Base-by-base conservation (phyloP, 768 basidiomycete genomes). In the Trametes meyenii region DNA sequence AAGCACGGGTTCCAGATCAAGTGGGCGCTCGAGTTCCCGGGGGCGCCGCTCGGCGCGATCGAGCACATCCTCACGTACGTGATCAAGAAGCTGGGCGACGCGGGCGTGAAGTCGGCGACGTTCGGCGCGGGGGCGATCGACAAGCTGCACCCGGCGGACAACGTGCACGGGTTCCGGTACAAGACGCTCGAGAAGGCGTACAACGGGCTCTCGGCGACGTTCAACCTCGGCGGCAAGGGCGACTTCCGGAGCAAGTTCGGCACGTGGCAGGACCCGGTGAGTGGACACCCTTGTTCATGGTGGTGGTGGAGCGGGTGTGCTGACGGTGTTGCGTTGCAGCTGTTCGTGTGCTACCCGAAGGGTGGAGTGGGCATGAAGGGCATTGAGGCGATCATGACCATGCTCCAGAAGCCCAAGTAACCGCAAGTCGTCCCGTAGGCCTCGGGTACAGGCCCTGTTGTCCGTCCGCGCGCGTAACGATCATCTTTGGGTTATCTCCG, bases 11-110 rank as follows among this genome's bases (percentile, higher is more conserved):
- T 74, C 67, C 79, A 81, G 67, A 75, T 80, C 69, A 81, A 81
- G 62, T 79, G 78, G 77, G 74, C 77, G 14, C 70, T 79, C 46
- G 76, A 77, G 55, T 79, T 79, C 72, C 79, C 79, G 14, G 71
- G 67, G 13, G 76, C 79, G 4, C 76, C 78, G 19, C 66, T 71
- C 21, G 79, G 79, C 33, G 73, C 76, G 11, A 77, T 76, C 66
- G 73, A 73, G 70, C 72, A 77, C 57, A 73, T 78, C 62, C 67
- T 79, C 46, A 63, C 71, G 40, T 62, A 71, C 52, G 79, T 78
- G 21, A 75, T 81, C 63, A 70, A 71, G 54, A 70, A 76, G 56
- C 65, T 78, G 36, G 70, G 73, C 14, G 74, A 76, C 33, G 73
- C 74, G 6, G 77, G 78, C 26, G 75, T 78, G 21, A 67, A 66